Conservation (phyloP, 1,284 basidiomycete species). For the Puccinia hordei region DNA sequence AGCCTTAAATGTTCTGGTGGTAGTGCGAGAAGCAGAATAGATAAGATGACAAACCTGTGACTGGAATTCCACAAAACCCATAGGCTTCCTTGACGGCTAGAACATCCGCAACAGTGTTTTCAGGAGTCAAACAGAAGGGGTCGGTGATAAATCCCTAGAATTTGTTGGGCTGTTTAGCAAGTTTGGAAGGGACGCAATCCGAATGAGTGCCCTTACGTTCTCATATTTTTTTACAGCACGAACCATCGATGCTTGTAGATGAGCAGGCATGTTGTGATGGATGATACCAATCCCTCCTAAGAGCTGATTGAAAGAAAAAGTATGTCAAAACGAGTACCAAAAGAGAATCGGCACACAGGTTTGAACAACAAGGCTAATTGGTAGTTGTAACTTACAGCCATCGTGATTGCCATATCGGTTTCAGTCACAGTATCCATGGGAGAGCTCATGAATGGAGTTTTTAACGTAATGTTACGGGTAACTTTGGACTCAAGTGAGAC, state of each 20-base stretch:
- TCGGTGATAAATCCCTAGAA: conserved; percentile 94
- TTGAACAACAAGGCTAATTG: background rate
- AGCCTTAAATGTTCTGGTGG: background rate
- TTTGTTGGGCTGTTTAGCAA: background rate
- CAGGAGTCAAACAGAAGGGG: conserved; percentile 80
- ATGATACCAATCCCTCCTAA: conserved; percentile 97
- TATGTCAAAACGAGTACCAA: conserved; percentile 53
- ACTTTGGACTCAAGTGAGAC: conserved; percentile 83
- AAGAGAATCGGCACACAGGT: background rate
- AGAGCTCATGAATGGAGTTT: conserved; percentile 94
- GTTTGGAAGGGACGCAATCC: background rate
- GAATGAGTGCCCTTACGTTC: conserved; percentile 36
- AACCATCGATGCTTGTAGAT: conserved; percentile 92
- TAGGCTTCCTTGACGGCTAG: conserved; percentile 87
- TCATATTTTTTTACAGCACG: conserved; percentile 83
- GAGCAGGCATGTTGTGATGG: conserved; percentile 90
- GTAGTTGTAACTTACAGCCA: conserved; percentile 67
- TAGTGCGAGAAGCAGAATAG: background rate
- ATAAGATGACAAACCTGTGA: conserved; percentile 72
- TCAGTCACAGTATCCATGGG: conserved; percentile 99
- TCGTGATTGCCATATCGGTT: conserved; percentile 91
- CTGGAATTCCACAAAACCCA: conserved; percentile 96
- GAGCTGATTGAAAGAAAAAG: conserved; percentile 64
- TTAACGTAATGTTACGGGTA: conserved; percentile 87
- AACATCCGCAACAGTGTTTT: conserved; percentile 81